phyloP scores from a whole-genome alignment of 352 stramenopile species.

The Plasmopara halstedii region DNA sequence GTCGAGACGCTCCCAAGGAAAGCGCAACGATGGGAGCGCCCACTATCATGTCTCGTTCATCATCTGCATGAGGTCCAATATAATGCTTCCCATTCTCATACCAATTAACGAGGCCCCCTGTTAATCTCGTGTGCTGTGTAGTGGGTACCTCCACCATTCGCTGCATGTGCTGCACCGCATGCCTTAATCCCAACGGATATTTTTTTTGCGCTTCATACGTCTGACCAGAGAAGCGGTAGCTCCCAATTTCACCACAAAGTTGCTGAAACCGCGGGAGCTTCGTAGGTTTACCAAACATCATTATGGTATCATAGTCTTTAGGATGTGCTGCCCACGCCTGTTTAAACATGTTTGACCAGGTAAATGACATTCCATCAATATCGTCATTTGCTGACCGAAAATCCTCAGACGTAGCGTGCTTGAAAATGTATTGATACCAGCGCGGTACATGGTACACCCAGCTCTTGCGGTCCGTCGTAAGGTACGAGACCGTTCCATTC shows the following conservation, averaged over 20 bases:
- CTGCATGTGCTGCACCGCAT: conserved; percentile 40
- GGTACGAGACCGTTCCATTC: conserved; percentile 20
- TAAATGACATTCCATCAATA: neutral
- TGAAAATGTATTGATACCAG: conserved; percentile 41
- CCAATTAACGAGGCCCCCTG: conserved; percentile 73
- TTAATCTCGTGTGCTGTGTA: conserved; percentile 21
- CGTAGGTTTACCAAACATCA: conserved; percentile 56
- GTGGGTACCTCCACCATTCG: conserved; percentile 28
- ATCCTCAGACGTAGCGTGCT: conserved; percentile 13
- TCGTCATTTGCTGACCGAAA: conserved; percentile 2
- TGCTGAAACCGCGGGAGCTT: conserved; percentile 65
- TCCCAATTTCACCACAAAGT: conserved; percentile 39
- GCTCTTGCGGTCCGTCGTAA: conserved; percentile 31
- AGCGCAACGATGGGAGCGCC: conserved; percentile 55
- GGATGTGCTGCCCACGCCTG: conserved; percentile 59
- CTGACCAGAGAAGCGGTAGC: conserved; percentile 53
- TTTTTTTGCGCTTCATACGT: conserved; percentile 37
- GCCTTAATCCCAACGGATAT: conserved; percentile 30
- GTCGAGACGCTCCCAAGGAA: conserved; percentile 56
- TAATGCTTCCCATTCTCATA: conserved; percentile 76
- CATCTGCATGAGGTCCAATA: conserved; percentile 73
- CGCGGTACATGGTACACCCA: conserved; percentile 54
- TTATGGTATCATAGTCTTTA: conserved; percentile 45
- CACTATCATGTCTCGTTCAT: conserved; percentile 44
- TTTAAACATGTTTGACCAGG: conserved; percentile 25